These are phyloP conservation scores for Parmelia sp. DNA, from an alignment of 495 filamentous ascomycete species.

Conservation along the genomic window DNA sequence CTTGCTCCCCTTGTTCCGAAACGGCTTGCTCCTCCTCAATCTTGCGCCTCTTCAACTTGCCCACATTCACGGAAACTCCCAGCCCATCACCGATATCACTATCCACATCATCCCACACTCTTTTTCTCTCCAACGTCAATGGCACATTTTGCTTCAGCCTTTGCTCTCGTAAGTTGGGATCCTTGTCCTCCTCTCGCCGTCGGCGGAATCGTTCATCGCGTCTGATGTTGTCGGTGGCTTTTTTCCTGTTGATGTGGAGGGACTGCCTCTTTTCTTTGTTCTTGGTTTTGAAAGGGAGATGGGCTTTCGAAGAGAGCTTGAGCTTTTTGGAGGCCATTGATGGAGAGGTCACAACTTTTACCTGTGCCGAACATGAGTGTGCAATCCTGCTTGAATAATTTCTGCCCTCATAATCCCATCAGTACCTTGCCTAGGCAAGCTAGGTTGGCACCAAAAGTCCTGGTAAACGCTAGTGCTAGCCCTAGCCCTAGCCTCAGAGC, in stretches of 20 bases:
- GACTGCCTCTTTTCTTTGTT: slow-evolving; percentile 75
- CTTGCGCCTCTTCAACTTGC: slow-evolving; percentile 65
- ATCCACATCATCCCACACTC: slow-evolving; percentile 89
- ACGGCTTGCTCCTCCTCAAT: slow-evolving; percentile 54
- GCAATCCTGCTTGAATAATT: neutral
- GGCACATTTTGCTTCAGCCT: slow-evolving; percentile 74
- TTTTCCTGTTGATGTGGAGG: slow-evolving; percentile 73
- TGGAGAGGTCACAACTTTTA: neutral
- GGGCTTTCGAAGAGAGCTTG: slow-evolving; percentile 34
- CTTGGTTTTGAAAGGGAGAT: slow-evolving; percentile 33
- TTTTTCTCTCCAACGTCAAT: slow-evolving; percentile 76
- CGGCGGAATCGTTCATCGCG: slow-evolving; percentile 69
- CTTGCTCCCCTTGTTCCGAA: slow-evolving; percentile 34
- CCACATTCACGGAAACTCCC: slow-evolving; percentile 64
- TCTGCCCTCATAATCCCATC: neutral
- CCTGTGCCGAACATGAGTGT: neutral
- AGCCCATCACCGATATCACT: slow-evolving; percentile 56
- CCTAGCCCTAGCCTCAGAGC: too few relatives aligned
- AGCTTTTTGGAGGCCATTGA: slow-evolving; percentile 38
- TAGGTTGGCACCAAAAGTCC: too few relatives aligned
- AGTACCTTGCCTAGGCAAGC: too few relatives aligned
- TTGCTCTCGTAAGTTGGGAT: slow-evolving; percentile 67
- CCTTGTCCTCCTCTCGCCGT: slow-evolving; percentile 76
- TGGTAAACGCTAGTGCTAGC: too few relatives aligned
- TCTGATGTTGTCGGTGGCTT: slow-evolving; percentile 59